Percentiles rank a stretch among this genome's conserved stretches.
These are phyloP conservation scores for Straminergon stramineum DNA, from an alignment of 225 moss, liverwort and hornwort genomes.

Conservation along the genomic window DNA sequence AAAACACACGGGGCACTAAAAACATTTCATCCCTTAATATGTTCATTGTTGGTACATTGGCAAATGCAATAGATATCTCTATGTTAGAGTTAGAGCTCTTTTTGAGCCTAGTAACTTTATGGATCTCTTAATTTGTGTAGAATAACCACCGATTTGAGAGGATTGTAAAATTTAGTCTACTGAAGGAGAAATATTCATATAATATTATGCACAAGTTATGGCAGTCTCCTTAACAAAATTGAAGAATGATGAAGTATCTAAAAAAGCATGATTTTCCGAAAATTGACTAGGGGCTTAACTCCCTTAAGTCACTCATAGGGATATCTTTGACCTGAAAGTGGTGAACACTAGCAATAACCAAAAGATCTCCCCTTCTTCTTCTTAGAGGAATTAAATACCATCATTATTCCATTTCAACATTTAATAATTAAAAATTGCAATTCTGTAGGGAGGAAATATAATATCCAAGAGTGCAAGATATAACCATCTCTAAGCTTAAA, in stretches of 20 bases:
- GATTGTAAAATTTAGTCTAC: not conserved
- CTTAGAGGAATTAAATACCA: not conserved
- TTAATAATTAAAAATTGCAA: not conserved
- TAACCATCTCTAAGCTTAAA: not conserved
- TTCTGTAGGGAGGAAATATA: not conserved
- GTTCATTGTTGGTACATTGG: not conserved
- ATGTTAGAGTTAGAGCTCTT: not conserved
- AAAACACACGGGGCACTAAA: not conserved
- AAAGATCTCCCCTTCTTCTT: too few species aligned
- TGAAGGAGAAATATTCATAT: not conserved
- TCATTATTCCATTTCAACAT: not conserved
- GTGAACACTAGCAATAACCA: not conserved
- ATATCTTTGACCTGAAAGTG: too few species aligned
- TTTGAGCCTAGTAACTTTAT: not conserved
- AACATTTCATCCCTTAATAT: not conserved
- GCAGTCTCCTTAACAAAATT: not conserved
- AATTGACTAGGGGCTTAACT: too few species aligned
- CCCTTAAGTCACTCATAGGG: too few species aligned
- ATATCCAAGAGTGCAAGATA: not conserved
- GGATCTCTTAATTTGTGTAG: fast-evolving
- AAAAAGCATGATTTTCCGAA: fast-evolving
- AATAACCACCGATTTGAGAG: not conserved
- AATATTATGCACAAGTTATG: not conserved
- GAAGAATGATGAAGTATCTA: not conserved
- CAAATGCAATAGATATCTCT: not conserved